Evolutionary conservation across 2,329 filamentous ascomycete genomes (phyloP).

Genomic region (Ophiostoma ips): DNA sequence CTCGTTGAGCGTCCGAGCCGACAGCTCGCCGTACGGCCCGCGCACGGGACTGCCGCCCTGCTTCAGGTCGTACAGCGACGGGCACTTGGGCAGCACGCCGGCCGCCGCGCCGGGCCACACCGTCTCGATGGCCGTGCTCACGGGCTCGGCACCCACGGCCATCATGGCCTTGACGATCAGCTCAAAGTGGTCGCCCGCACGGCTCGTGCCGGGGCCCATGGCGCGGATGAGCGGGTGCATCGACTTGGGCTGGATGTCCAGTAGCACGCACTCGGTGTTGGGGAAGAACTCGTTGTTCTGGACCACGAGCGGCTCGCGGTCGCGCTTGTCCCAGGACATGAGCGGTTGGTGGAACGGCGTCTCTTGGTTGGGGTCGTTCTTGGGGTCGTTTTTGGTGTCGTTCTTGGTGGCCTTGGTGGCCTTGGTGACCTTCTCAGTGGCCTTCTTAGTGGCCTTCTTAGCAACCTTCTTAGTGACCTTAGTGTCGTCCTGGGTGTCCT

Average conservation of each 20-base stretch:
- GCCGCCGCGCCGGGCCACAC: slow-evolving; percentile 48
- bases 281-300: slow-evolving; percentile 53
- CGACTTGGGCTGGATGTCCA: slow-evolving; percentile 53
- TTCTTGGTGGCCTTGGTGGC: too few relatives aligned
- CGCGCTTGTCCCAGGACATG: slow-evolving; percentile 55
- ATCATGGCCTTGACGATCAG: slow-evolving; percentile 34
- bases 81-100: slow-evolving; percentile 34
- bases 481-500: too few relatives aligned
- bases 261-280: slow-evolving; percentile 37
- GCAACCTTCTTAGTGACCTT: too few relatives aligned
- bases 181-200: slow-evolving; percentile 37
- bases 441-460: too few relatives aligned
- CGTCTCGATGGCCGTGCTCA: slow-evolving; percentile 32
- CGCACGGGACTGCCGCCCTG: slow-evolving; percentile 30
- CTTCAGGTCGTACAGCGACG: slow-evolving; percentile 32
- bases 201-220: slow-evolving; percentile 25
- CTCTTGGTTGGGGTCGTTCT: too few relatives aligned
- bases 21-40: slow-evolving; percentile 26
- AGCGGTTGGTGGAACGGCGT: slow-evolving; percentile 27
- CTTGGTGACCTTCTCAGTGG: too few relatives aligned
- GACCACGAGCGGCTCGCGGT: slow-evolving; percentile 53
- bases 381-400: too few relatives aligned
- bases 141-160: slow-evolving; percentile 18
- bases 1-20: slow-evolving; percentile 34
- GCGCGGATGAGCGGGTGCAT: slow-evolving; percentile 34